These are phyloP conservation scores for Tillandsia fasciculata DNA, from an alignment of 176 grass and related monocot genomes.

Conservation along the genomic window DNA sequence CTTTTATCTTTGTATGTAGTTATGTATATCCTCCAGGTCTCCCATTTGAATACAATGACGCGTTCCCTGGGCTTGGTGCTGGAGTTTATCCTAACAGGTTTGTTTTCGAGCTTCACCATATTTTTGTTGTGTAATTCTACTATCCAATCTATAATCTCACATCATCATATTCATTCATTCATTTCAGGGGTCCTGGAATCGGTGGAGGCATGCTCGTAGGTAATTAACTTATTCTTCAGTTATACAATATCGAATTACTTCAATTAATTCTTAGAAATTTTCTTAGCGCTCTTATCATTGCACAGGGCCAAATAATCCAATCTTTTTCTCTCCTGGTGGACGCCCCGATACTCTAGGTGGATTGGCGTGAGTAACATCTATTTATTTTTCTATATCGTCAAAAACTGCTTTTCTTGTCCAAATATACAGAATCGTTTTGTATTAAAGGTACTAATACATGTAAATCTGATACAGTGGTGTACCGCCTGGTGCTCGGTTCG, in stretches of 20 bases:
- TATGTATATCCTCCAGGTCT: conserved; percentile 56
- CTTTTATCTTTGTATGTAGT: not conserved
- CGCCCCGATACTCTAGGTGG: conserved; percentile 27
- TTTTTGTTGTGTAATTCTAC: not conserved
- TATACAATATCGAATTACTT: not conserved
- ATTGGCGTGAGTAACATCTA: conserved; percentile 34
- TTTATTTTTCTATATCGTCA: not conserved
- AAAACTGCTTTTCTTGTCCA: not conserved
- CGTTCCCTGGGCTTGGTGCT: conserved; percentile 55
- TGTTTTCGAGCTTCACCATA: conserved; percentile 6
- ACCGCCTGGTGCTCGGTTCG: conserved; percentile 49
- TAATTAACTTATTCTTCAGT: conserved; percentile 25
- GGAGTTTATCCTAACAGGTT: conserved; percentile 79
- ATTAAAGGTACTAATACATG: not conserved
- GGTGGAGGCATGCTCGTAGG: conserved; percentile 79
- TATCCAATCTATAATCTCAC: not conserved
- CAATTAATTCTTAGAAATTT: not conserved
- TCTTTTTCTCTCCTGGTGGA: conserved; percentile 67
- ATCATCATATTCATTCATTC: conserved; percentile 18
- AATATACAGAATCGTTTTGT: not conserved
- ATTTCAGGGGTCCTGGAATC: conserved; percentile 42
- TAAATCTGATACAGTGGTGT: conserved; percentile 33
- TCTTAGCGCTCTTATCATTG: conserved; percentile 8
- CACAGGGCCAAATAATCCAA: conserved; percentile 71
- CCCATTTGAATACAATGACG: conserved; percentile 55